Conservation (phyloP, 495 filamentous ascomycete species). For the Podospora pseudoanserina region DNA sequence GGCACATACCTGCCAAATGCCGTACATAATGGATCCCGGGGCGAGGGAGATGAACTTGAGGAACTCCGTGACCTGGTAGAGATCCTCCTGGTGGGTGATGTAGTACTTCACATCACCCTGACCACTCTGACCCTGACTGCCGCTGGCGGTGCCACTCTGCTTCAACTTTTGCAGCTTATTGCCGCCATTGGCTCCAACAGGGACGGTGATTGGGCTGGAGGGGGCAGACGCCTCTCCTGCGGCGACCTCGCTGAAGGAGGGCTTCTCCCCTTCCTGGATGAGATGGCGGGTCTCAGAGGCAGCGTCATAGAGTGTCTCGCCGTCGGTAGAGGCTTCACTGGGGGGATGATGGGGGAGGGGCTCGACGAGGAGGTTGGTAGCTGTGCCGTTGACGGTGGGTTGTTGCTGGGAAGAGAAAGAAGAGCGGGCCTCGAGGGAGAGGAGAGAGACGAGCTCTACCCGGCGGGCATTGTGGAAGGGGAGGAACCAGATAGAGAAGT, state of each 20-base stretch:
- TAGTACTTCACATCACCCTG: slow-evolving; percentile 47
- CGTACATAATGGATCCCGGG: slow-evolving; percentile 48
- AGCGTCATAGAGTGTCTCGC: not conserved
- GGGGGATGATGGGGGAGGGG: not conserved
- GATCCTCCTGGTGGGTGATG: slow-evolving; percentile 72
- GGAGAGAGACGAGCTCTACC: slow-evolving; percentile 69
- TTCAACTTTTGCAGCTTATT: not conserved
- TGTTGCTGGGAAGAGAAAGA: slow-evolving; percentile 14
- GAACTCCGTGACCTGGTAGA: slow-evolving; percentile 78
- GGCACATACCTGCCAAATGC: slow-evolving; percentile 56
- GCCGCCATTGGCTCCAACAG: not conserved
- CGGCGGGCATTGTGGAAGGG: slow-evolving; percentile 62
- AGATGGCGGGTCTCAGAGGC: not conserved
- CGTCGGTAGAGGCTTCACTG: not conserved
- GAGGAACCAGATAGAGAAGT: slow-evolving; percentile 72
- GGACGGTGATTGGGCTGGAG: not conserved
- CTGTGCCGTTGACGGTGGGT: not conserved
- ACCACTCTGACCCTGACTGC: not conserved
- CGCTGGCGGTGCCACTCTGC: not conserved
- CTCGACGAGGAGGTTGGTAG: not conserved
- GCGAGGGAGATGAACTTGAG: slow-evolving; percentile 60
- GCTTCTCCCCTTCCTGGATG: slow-evolving; percentile 4
- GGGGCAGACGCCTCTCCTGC: not conserved
- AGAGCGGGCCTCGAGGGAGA: slow-evolving; percentile 51
- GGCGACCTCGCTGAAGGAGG: slow-evolving; percentile 10